phyloP scores from a whole-genome alignment of 768 basidiomycete genomes.

The Obba rivulosa region DNA sequence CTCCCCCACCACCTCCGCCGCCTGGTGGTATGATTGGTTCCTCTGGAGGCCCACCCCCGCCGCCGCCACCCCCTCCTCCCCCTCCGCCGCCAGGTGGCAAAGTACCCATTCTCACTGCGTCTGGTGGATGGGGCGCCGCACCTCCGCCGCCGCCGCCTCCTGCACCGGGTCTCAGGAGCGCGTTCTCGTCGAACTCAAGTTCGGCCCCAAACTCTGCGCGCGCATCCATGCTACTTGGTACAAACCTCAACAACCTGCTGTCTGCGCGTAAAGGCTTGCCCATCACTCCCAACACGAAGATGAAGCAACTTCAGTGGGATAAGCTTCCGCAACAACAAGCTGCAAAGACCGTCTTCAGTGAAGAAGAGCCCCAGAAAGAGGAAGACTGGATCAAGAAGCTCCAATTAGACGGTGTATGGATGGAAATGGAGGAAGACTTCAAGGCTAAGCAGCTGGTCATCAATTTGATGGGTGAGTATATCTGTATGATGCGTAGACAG shows the following conservation, averaged over 20 bases:
- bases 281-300: slow-evolving; percentile 81
- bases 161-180: slow-evolving; percentile 25
- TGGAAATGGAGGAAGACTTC: slow-evolving; percentile 97
- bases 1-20: slow-evolving; percentile 22
- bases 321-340: slow-evolving; percentile 90
- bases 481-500: background rate
- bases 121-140: slow-evolving; percentile 17
- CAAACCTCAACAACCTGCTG: slow-evolving; percentile 50
- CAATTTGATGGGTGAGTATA: slow-evolving; percentile 69
- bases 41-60: slow-evolving; percentile 17
- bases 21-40: slow-evolving; percentile 4
- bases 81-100: slow-evolving; percentile 30
- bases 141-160: slow-evolving; percentile 36
- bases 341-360: slow-evolving; percentile 80
- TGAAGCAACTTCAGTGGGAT: slow-evolving; percentile 99
- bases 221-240: slow-evolving; percentile 53
- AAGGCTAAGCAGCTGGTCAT: slow-evolving; percentile 93
- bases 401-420: slow-evolving; percentile 83
- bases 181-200: slow-evolving; percentile 27
- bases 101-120: slow-evolving; percentile 21
- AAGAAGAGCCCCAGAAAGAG: slow-evolving; percentile 63
- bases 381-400: slow-evolving; percentile 79
- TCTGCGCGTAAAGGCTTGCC: slow-evolving; percentile 79
- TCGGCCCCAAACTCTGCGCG: slow-evolving; percentile 47
- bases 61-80: slow-evolving; percentile 34